These are phyloP conservation scores for Leishmania major DNA, from an alignment of 208 protist species.

Conservation along the genomic window DNA sequence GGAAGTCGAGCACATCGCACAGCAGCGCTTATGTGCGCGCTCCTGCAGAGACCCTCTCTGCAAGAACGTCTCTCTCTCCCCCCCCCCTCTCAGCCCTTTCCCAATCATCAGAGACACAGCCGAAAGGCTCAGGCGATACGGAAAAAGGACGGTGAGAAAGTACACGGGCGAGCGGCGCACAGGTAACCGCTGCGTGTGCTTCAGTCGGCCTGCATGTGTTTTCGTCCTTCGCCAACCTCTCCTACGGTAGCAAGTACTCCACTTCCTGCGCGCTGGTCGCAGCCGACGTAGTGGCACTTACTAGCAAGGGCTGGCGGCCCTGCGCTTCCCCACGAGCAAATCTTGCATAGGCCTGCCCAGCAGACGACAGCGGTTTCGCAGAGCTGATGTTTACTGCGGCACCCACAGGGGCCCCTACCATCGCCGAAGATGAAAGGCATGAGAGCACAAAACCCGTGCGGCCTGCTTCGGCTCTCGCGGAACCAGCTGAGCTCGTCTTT, in stretches of 20 bases:
- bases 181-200: not conserved
- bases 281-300: slow-evolving; percentile 12
- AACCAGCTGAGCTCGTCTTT: not conserved
- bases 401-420: not conserved
- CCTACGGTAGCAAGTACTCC: slow-evolving; percentile 6
- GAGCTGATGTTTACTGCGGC: not conserved
- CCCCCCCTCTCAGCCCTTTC: not conserved
- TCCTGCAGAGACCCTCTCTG: no score
- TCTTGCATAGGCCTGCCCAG: not conserved
- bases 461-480: not conserved
- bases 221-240: not conserved
- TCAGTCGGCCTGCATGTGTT: not conserved
- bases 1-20: no score
- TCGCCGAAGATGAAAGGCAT: not conserved
- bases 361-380: not conserved
- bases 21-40: no score
- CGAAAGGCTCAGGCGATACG: not conserved
- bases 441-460: not conserved
- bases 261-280: slow-evolving; percentile 11
- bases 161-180: not conserved
- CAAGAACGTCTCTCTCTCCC: no score
- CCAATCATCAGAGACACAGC: not conserved
- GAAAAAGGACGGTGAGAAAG: not conserved
- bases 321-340: not conserved
- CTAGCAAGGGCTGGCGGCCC: no score